Conservation (phyloP, 2,329 filamentous ascomycete species). For the Exserohilum rostratum region DNA sequence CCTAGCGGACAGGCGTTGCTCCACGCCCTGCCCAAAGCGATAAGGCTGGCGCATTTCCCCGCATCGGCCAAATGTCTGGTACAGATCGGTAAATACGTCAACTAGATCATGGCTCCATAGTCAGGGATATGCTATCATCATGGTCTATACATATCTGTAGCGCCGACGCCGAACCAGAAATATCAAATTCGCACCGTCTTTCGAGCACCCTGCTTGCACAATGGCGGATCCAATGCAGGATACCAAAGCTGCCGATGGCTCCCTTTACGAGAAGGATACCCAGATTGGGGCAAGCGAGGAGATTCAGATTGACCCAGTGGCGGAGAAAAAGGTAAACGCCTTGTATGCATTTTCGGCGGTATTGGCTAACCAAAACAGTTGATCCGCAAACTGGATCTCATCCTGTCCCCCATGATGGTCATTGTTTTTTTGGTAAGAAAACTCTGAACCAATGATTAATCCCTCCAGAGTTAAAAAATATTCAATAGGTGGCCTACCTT, state of each 20-base stretch:
- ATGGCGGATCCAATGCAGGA: slow-evolving; percentile 15
- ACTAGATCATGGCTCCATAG: background rate
- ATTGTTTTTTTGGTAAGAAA: slow-evolving; percentile 55
- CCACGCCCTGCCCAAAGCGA: background rate
- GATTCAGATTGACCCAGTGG: slow-evolving; percentile 49
- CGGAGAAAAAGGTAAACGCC: slow-evolving; percentile 43
- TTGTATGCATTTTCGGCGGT: background rate
- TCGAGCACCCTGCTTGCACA: background rate
- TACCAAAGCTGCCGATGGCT: slow-evolving; percentile 13
- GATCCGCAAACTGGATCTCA: slow-evolving; percentile 56
- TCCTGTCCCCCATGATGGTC: slow-evolving; percentile 59
- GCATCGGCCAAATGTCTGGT: slow-evolving; percentile 8
- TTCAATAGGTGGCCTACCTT: slow-evolving; percentile 4
- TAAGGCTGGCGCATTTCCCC: slow-evolving; percentile 4
- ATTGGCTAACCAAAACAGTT: slow-evolving; percentile 37
- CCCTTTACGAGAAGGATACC: slow-evolving; percentile 14
- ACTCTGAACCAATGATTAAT: background rate
- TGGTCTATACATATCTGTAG: background rate
- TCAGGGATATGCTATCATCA: background rate
- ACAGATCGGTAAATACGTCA: slow-evolving; percentile 11
- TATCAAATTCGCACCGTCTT: background rate
- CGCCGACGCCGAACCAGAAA: background rate
- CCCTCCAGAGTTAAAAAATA: background rate
- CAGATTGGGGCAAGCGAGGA: slow-evolving; percentile 9
- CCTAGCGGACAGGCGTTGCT: no score